Conservation (phyloP, 2,329 filamentous ascomycete genomes). For the Epichloe coenophiala region DNA sequence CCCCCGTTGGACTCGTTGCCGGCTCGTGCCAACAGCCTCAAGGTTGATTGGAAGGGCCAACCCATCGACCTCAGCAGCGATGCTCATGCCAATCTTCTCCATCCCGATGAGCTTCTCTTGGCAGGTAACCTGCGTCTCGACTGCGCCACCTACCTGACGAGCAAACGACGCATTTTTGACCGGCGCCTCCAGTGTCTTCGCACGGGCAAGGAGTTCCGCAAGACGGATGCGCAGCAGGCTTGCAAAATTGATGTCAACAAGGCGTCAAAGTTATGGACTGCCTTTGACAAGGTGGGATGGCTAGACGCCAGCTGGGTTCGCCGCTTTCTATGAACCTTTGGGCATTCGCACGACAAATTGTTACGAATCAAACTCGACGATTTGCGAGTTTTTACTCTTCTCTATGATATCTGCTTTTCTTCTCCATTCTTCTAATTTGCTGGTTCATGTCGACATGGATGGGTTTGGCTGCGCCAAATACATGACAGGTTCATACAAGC, state of each 20-base stretch:
- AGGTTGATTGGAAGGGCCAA: constrained; percentile 78
- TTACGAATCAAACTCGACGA: constrained; percentile 1
- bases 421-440: not conserved
- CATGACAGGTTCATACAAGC: not conserved
- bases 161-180: constrained; percentile 84
- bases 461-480: constrained; percentile 5
- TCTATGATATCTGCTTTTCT: not conserved
- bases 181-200: constrained; percentile 54
- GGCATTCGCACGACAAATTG: constrained; percentile 6
- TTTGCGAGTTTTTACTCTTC: not conserved
- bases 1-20: constrained; percentile 60
- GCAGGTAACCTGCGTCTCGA: constrained; percentile 71
- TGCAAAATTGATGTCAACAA: constrained; percentile 99
- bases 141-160: constrained; percentile 79
- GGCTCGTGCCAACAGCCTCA: constrained; percentile 54
- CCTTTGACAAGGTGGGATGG: constrained; percentile 80
- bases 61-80: constrained; percentile 64
- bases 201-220: constrained; percentile 73
- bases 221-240: constrained; percentile 91
- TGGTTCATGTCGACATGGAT: constrained; percentile 2
- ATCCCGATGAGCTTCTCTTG: constrained; percentile 63
- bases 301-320: constrained; percentile 42
- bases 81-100: constrained; percentile 55
- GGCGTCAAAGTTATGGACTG: constrained; percentile 81
- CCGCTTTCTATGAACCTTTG: constrained; percentile 15